Evolutionary conservation across 805 yeast species (phyloP).

Genomic region (Monosporozyma unispora): DNA sequence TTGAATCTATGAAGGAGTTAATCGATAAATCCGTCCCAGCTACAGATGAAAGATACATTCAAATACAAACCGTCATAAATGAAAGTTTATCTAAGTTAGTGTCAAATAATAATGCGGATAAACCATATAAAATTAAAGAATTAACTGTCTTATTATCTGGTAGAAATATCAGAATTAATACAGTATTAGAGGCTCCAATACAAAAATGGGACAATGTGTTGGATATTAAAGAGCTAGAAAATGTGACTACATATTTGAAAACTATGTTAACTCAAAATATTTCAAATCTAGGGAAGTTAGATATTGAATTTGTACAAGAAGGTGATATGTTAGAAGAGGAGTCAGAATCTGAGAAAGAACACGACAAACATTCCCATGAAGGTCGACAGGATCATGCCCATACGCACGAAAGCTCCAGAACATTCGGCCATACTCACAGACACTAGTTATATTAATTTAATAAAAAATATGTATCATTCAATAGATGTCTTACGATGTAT

Average conservation of each 20-base stretch:
- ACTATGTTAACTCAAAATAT: slow-evolving; percentile 31
- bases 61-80: slow-evolving; percentile 34
- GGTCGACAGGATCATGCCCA: background rate
- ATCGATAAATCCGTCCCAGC: slow-evolving; percentile 60
- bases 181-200: slow-evolving; percentile 32
- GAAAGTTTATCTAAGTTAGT: slow-evolving; percentile 28
- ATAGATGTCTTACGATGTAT: background rate
- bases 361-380: background rate
- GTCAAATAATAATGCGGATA: slow-evolving; percentile 36
- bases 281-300: slow-evolving; percentile 36
- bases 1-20: slow-evolving; percentile 62
- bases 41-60: slow-evolving; percentile 41
- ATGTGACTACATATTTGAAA: slow-evolving; percentile 33
- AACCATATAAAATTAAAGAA: slow-evolving; percentile 32
- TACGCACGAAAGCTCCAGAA: background rate
- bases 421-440: background rate
- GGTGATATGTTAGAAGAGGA: background rate
- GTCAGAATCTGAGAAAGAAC: background rate
- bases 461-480: background rate
- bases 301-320: slow-evolving; percentile 34
- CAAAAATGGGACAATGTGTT: slow-evolving; percentile 40
- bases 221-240: slow-evolving; percentile 35
- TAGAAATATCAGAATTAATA: slow-evolving; percentile 39
- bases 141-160: slow-evolving; percentile 48
- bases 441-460: background rate